Evolutionary conservation across 2,329 filamentous ascomycete species (phyloP).

Genomic region (Tolypocladium cylindrosporum): DNA sequence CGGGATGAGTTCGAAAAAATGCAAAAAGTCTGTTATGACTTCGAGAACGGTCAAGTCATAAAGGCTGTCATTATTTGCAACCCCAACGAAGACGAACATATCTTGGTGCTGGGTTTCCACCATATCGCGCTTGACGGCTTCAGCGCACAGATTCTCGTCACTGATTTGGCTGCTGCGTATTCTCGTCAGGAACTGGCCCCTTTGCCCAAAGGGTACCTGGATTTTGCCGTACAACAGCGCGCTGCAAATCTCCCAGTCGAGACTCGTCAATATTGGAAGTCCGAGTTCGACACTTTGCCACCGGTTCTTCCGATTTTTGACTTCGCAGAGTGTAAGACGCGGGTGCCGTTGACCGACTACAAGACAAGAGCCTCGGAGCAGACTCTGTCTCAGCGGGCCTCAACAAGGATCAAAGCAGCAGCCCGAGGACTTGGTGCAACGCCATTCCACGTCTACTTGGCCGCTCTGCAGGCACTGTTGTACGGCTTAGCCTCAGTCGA

Average conservation of each 20-base stretch:
- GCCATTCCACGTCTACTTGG: conserved; percentile 36
- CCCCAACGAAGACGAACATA: conserved; percentile 21
- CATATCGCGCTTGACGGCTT: conserved; percentile 41
- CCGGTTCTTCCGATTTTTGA: conserved; percentile 17
- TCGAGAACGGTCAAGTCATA: conserved; percentile 11
- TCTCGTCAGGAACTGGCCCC: conserved; percentile 11
- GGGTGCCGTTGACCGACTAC: not conserved
- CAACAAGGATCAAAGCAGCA: conserved; percentile 11
- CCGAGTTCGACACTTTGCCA: not conserved
- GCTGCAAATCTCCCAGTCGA: not conserved
- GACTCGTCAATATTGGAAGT: not conserved
- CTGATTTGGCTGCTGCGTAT: conserved; percentile 34
- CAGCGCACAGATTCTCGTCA: conserved; percentile 30
- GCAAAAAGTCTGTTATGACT: conserved; percentile 19
- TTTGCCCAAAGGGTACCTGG: conserved; percentile 20
- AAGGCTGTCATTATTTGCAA: not conserved
- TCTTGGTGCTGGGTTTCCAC: conserved; percentile 32
- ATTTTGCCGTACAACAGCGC: conserved; percentile 22
- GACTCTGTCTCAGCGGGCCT: conserved; percentile 1
- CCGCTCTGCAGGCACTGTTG: conserved; percentile 27
- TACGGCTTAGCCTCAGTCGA: conserved; percentile 18
- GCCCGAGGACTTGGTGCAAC: conserved; percentile 9
- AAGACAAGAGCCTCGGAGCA: not conserved
- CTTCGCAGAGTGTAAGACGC: not conserved
- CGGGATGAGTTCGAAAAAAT: conserved; percentile 20